Evolutionary conservation across 1,284 basidiomycete species (phyloP).

Genomic region (Ganoderma boninense): DNA sequence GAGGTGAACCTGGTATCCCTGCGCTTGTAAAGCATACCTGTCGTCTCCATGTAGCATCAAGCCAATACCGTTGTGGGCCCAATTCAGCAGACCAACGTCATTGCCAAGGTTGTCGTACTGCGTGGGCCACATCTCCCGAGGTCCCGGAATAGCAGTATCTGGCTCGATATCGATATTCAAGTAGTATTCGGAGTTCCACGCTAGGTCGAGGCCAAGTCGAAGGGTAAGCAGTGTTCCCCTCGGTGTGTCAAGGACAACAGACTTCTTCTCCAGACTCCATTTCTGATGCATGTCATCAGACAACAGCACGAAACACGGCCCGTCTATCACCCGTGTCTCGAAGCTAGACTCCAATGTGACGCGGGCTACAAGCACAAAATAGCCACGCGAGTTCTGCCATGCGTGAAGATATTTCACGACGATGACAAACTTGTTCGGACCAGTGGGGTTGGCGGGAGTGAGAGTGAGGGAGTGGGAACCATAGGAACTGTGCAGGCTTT

Average conservation of each 20-base stretch:
- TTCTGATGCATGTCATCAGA: background rate
- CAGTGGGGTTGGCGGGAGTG: background rate
- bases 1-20: background rate
- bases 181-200: background rate
- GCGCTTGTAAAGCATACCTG: background rate
- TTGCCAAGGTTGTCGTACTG: background rate
- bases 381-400: background rate
- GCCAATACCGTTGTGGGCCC: background rate
- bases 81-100: background rate
- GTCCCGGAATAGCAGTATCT: too few relatives aligned
- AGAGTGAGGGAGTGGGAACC: background rate
- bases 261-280: background rate
- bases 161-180: background rate
- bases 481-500: too few relatives aligned
- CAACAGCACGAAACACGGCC: background rate
- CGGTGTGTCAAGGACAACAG: background rate
- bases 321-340: background rate
- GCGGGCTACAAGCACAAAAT: background rate
- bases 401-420: background rate
- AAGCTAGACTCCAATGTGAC: background rate
- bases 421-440: background rate
- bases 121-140: too few relatives aligned
- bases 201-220: background rate
- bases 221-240: background rate
- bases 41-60: background rate